phyloP scores from a whole-genome alignment of 2,329 filamentous ascomycete species.

The Allantophomopsis cytisporea region DNA sequence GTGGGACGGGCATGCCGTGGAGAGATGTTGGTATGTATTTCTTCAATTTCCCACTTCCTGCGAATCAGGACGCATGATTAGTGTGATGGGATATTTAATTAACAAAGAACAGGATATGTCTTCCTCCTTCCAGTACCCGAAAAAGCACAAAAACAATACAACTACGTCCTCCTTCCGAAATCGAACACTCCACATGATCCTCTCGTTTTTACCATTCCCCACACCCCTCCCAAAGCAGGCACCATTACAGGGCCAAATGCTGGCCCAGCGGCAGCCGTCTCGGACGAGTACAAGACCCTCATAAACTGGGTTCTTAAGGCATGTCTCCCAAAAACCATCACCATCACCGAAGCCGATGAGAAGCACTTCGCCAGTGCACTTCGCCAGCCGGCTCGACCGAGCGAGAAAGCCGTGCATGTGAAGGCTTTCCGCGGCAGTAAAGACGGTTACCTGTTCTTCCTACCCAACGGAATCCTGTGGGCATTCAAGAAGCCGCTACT shows the following conservation, averaged over 20 bases:
- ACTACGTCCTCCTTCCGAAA: conserved; percentile 45
- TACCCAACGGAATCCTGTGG: conserved; percentile 54
- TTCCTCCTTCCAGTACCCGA: conserved; percentile 53
- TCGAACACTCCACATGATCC: conserved; percentile 35
- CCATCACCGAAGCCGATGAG: conserved; percentile 38
- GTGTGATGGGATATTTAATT: too few species aligned
- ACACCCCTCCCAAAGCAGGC: conserved; percentile 45
- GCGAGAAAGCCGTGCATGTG: conserved; percentile 51
- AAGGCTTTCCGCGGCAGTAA: conserved; percentile 55
- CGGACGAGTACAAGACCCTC: conserved; percentile 42
- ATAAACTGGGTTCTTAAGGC: conserved; percentile 46
- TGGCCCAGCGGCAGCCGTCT: conserved; percentile 33
- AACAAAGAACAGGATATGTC: conserved; percentile 32
- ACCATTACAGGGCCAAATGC: conserved; percentile 37
- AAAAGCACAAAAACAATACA: conserved; percentile 50
- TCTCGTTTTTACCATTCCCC: conserved; percentile 49
- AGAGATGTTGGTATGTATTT: conserved; percentile 41
- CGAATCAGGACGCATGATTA: too few species aligned
- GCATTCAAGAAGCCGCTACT: conserved; percentile 57
- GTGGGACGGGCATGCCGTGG: conserved; percentile 44
- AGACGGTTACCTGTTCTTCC: conserved; percentile 54
- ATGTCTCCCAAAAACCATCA: conserved; percentile 32
- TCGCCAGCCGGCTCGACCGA: conserved; percentile 31
- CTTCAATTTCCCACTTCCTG: not conserved
- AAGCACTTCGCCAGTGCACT: conserved; percentile 45